Percentiles rank a stretch among this genome's conserved stretches.
Evolutionary conservation across 2,329 filamentous ascomycete genomes (phyloP).

Genomic region (Paecilomyces formosus): DNA sequence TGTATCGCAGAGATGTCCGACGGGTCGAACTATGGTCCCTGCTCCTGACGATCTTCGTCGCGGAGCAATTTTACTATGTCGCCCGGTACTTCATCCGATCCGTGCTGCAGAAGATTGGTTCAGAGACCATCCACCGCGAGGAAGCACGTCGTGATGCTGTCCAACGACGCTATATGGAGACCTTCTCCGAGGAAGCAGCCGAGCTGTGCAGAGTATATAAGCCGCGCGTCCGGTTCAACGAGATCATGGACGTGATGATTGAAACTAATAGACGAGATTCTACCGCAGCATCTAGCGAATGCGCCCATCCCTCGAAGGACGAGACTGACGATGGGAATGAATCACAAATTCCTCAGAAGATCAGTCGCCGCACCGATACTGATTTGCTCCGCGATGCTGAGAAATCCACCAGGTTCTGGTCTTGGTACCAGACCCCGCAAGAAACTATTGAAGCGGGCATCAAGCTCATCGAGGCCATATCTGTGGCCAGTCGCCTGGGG

Average conservation of each 20-base stretch:
- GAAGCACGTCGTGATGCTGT: conserved; percentile 69
- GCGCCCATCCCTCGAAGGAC: neutral
- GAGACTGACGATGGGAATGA: neutral
- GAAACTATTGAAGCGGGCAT: conserved; percentile 46
- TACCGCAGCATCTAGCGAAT: neutral
- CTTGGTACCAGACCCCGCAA: conserved; percentile 40
- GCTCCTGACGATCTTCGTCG: conserved; percentile 68
- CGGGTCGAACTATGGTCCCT: conserved; percentile 69
- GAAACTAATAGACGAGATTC: neutral
- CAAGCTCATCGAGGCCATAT: conserved; percentile 42
- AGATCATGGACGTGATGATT: conserved; percentile 15
- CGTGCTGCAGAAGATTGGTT: conserved; percentile 70
- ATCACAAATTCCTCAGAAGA: neutral
- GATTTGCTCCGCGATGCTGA: conserved; percentile 22
- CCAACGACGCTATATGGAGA: conserved; percentile 65
- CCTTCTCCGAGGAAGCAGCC: conserved; percentile 5
- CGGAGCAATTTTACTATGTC: conserved; percentile 77
- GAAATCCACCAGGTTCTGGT: conserved; percentile 47
- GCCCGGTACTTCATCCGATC: conserved; percentile 63
- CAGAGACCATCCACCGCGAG: conserved; percentile 74
- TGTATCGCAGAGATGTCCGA: conserved; percentile 64
- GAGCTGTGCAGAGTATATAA: conserved; percentile 1
- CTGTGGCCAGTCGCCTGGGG: conserved; percentile 12
- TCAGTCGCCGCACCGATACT: neutral
- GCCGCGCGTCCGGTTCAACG: conserved; percentile 26